Evolutionary conservation across 257 asterid species (phyloP).

Genomic region (Cynanchum wilfordii): DNA sequence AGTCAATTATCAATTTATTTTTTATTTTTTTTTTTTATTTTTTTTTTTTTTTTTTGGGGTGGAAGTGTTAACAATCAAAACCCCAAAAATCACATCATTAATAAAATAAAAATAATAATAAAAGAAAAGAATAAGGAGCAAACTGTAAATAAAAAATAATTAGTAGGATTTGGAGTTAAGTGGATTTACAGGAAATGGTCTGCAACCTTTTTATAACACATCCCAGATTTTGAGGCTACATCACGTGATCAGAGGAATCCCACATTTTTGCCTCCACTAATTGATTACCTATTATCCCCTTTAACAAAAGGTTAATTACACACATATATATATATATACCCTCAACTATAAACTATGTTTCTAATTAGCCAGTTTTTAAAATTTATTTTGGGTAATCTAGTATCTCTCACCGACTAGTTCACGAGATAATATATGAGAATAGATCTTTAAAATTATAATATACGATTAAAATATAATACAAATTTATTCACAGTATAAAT

Average conservation of each 20-base stretch:
- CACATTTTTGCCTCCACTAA: conserved; percentile 7
- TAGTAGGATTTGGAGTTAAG: conserved; percentile 10
- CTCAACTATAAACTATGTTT: not conserved
- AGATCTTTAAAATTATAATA: too few species aligned
- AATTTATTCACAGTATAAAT: too few species aligned
- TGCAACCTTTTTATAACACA: conserved; percentile 27
- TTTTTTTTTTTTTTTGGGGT: too few species aligned
- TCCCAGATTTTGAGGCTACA: conserved; percentile 41
- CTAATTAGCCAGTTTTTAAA: not conserved
- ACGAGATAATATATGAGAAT: too few species aligned
- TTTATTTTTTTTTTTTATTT: too few species aligned
- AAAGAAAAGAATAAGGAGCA: too few species aligned
- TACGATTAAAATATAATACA: too few species aligned
- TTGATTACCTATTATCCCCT: not conserved
- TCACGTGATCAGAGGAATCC: conserved; percentile 31
- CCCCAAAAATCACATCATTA: conserved; percentile 3
- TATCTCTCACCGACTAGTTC: too few species aligned
- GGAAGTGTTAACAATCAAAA: not conserved
- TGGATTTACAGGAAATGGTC: conserved; percentile 3
- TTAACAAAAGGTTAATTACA: not conserved
- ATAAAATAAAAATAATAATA: not conserved
- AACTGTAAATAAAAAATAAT: not conserved
- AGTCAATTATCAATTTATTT: not conserved
- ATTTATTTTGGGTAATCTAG: too few species aligned
- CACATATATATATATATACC: not conserved